Evolutionary conservation across 805 yeast genomes (phyloP), one percentile per base, ranked within the genome.

Genomic region (Starmerella bacillaris): DNA sequence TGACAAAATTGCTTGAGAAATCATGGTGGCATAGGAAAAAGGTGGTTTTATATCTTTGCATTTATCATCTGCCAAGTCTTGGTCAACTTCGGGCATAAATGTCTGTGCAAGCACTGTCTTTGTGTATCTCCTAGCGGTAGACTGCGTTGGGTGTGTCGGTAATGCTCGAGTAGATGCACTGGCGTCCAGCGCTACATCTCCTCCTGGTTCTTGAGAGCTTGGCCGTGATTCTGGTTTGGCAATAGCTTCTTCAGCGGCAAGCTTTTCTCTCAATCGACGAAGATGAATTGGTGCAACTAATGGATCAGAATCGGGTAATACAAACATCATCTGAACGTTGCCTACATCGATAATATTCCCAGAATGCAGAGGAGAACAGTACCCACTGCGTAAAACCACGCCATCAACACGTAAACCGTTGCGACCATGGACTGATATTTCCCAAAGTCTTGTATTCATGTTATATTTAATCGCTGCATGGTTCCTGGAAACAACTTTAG

Each of bases 251-350:
- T 18, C 18, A 6, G 15, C 22, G 3, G 18, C 22, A n/a, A n/a
- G n/a, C n/a, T n/a, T n/a, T 33, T 27, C 35, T 27, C 34, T 36
- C 32, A 35, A 20, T 24, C 22, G 20, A 27, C 30, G 36, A 7
- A 38, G 22, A 12, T 37, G 36, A 9, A 17, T n/a, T 14, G 44
- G 37, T 12, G 78, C 68, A 5, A 84, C 64, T 22, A 57, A 59
- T 3, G 94, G 94, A 9, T 72, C 70, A 4, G 79, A 72, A 53
- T 84, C 95, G 2, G 99, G 99, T 45, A 89, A 62, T 26, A 89
- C 89, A 53, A 89, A 89, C 92, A 89, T 86, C 96, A 89, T 89
- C 57, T 89, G 96, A 8, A 94, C 83, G 4, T 95, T 95, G 14
- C 96, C 96, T 31, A 89, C 74, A 49, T 89, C 99, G 38, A 89